A percentile compares a stretch with the other conserved stretches of the same genome.
Evolutionary conservation across 1,139 yeast genomes (phyloP).

Genomic region (Yamadazyma sp.): DNA sequence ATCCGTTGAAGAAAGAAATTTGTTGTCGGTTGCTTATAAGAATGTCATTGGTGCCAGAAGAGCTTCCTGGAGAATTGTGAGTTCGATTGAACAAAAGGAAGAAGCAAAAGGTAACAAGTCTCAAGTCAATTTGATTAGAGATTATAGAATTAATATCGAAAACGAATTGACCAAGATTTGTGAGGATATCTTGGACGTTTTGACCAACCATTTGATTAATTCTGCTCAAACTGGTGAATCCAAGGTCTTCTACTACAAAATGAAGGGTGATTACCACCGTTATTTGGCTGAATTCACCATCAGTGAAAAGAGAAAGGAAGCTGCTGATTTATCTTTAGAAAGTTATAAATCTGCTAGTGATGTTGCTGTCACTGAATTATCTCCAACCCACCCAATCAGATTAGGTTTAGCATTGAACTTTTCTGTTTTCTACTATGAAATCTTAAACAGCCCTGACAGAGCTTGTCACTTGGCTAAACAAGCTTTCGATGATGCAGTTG

Average conservation of each 20-base stretch:
- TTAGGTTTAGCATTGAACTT: conserved; percentile 96
- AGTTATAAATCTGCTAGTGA: conserved; percentile 95
- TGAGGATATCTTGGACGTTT: conserved; percentile 86
- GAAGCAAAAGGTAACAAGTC: conserved; percentile 91
- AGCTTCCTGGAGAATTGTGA: conserved; percentile 98
- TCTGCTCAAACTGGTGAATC: conserved; percentile 96
- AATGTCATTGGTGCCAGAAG: conserved; percentile 99
- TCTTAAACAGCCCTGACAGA: conserved; percentile 95
- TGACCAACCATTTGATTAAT: conserved; percentile 87
- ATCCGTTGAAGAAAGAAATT: conserved; percentile 96
- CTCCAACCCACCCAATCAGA: conserved; percentile 98
- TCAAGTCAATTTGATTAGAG: conserved; percentile 88
- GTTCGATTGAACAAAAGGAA: conserved; percentile 97
- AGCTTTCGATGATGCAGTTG: conserved; percentile 98
- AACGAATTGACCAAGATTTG: conserved; percentile 90
- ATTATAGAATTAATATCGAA: conserved; percentile 94
- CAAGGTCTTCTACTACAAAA: conserved; percentile 96
- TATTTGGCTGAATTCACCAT: conserved; percentile 96
- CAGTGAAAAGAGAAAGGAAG: conserved; percentile 87
- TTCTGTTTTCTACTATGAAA: conserved; percentile 97
- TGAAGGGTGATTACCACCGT: conserved; percentile 99
- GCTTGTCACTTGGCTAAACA: conserved; percentile 98
- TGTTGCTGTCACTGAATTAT: conserved; percentile 93
- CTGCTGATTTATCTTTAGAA: conserved; percentile 89
- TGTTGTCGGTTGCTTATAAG: conserved; percentile 95